phyloP scores from a whole-genome alignment of 805 yeast genomes.

The Yarrowia sp. region DNA sequence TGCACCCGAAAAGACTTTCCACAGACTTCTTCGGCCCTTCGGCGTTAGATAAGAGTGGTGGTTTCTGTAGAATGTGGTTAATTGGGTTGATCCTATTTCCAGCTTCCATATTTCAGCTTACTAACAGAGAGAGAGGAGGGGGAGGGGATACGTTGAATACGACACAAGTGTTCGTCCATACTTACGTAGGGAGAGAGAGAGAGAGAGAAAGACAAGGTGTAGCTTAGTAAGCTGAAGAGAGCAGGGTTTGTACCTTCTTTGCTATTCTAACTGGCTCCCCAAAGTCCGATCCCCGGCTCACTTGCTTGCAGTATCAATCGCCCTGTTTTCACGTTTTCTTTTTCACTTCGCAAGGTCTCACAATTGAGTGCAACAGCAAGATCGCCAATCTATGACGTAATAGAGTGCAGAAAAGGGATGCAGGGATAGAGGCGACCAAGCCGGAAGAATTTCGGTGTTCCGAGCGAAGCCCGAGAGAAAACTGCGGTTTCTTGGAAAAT shows the following conservation, averaged over 20 bases:
- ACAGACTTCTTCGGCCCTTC: neutral
- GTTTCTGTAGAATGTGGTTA: neutral
- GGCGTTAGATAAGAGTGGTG: neutral
- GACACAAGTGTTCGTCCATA: conserved; percentile 7
- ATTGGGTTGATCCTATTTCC: too few species aligned
- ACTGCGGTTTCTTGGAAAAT: too few species aligned
- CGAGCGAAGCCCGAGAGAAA: too few species aligned
- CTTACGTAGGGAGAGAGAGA: too few species aligned
- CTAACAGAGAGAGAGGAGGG: neutral
- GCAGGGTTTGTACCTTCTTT: too few species aligned
- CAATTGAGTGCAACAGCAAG: conserved; percentile 4
- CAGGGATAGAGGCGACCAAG: too few species aligned
- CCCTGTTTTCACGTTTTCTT: neutral
- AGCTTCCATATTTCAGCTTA: neutral
- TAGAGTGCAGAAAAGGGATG: neutral
- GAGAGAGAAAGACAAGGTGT: neutral
- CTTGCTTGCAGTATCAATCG: neutral
- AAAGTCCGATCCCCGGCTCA: neutral
- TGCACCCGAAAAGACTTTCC: neutral
- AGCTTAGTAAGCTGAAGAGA: neutral
- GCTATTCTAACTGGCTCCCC: too few species aligned
- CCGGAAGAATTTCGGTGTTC: too few species aligned
- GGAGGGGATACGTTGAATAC: neutral
- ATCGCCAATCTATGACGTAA: conserved; percentile 22
- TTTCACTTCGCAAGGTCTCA: neutral